Conservation (phyloP, 345 rosid genomes). For the Ceriops tagal region DNA sequence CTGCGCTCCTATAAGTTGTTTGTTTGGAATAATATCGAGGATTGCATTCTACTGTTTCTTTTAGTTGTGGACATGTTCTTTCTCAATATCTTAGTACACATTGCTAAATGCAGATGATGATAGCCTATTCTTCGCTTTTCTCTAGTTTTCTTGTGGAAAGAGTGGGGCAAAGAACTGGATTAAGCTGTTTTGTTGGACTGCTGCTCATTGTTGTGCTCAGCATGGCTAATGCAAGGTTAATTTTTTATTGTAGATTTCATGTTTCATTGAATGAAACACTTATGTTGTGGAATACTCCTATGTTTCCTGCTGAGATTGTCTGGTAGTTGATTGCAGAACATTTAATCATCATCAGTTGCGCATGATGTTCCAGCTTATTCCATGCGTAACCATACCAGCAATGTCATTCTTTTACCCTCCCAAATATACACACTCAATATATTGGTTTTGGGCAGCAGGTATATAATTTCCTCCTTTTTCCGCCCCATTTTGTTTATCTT, state of each 20-base stretch:
- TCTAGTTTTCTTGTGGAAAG: constrained; percentile 85
- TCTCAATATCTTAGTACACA: constrained; percentile 14
- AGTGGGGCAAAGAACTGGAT: constrained; percentile 58
- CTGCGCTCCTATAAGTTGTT: background rate
- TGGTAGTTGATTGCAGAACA: constrained; percentile 75
- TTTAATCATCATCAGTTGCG: constrained; percentile 79
- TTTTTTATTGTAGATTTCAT: constrained; percentile 5
- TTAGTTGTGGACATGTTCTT: background rate
- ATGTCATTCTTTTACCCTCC: constrained; percentile 54
- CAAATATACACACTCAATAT: constrained; percentile 63
- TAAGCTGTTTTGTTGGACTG: constrained; percentile 53
- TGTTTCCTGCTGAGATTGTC: constrained; percentile 26
- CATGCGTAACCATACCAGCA: constrained; percentile 56
- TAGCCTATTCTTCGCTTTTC: constrained; percentile 77
- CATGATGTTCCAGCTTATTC: constrained; percentile 74
- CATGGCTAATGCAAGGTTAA: constrained; percentile 65
- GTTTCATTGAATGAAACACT: background rate
- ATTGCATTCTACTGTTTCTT: background rate
- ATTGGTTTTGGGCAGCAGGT: constrained; percentile 75
- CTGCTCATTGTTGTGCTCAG: constrained; percentile 48
- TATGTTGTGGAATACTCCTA: constrained; percentile 2
- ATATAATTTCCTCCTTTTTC: constrained; percentile 25
- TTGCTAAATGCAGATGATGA: constrained; percentile 66
- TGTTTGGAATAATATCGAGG: background rate
- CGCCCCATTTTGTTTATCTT: background rate